Conservation (phyloP, 1,284 basidiomycete species). For the Moniliophthora roreri region DNA sequence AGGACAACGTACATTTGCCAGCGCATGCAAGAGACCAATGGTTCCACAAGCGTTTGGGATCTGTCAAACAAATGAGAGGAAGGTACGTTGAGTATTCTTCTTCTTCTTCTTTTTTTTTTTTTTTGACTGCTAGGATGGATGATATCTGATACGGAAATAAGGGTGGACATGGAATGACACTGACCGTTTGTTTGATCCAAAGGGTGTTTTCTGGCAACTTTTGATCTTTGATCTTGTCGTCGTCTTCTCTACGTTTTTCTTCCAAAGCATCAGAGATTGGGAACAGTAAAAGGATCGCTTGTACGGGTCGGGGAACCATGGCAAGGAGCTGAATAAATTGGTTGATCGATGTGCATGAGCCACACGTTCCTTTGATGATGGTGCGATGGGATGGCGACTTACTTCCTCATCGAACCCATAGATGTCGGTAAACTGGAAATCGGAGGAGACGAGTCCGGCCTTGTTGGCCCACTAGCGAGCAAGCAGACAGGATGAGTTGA, state of each 20-base stretch:
- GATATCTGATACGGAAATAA: too few species aligned
- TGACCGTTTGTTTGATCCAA: conserved; percentile 17
- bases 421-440: conserved; percentile 74
- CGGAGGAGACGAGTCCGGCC: conserved; percentile 63
- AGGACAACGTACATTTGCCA: conserved; percentile 60
- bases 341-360: background rate
- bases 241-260: conserved; percentile 10
- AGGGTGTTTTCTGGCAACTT: background rate
- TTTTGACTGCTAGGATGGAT: too few species aligned
- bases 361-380: background rate
- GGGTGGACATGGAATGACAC: background rate
- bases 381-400: conserved; percentile 10
- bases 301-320: conserved; percentile 14
- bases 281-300: conserved; percentile 14
- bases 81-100: background rate
- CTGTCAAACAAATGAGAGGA: conserved; percentile 35
- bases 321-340: conserved; percentile 13
- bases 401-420: conserved; percentile 81
- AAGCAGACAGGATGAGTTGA: conserved; percentile 3
- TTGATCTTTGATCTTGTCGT: conserved; percentile 9
- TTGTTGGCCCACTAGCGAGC: conserved; percentile 82
- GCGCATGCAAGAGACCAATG: conserved; percentile 81
- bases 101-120: too few species aligned
- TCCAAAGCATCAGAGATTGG: conserved; percentile 12
- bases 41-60: conserved; percentile 90